Base-by-base conservation (phyloP, 1,139 yeast genomes). In the Kurtzmaniella quercitrusa region DNA sequence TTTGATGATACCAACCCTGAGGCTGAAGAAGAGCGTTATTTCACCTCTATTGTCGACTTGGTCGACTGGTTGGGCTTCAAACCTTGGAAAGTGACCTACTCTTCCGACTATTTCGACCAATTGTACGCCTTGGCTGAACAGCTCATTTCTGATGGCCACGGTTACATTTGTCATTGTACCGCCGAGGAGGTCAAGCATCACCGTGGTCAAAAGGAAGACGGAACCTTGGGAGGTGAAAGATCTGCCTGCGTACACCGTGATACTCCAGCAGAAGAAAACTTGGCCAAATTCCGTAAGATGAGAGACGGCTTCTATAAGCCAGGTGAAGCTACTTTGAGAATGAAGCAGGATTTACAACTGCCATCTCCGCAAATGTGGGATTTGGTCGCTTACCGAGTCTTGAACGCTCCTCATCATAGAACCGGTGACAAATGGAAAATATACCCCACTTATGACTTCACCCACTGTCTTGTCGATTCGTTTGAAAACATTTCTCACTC, bases 291-390 rank as follows among this genome's bases (percentile, higher is more conserved):
- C 67, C 79, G 96, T 62, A 82, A 77, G 48, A 94, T 94, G 99
- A 81, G 84, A 59, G 89, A 87, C 57, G 98, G 98, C 39, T 72
- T 75, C 52, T 94, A 86, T 67, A 75, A 78, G 53, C 90, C 90
- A 38, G 98, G 98, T 51, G 89, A 88, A 62, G 98, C 96, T 27
- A 89, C 91, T 4, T 75, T 94, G 60, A 83, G 99, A 70, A 93
- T 94, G 98, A 93, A 93, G 65, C 97, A 89, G 73, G 96, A 93
- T 62, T 71, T 93, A 51, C 63, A 66, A n/a, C 86, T 94, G 34
- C 95, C 96, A 52, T 87, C 89, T 53, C 98, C 98, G 17, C 98
- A 93, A 70, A 94, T 94, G 98, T 94, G 99, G 98, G 99, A 94
- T 66, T 78, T 93, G 54, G 95, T 93, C 48, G 98, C 98, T n/a